These are phyloP conservation scores for Alectoria sarmentosa DNA, from an alignment of 495 filamentous ascomycete species.

Conservation along the genomic window DNA sequence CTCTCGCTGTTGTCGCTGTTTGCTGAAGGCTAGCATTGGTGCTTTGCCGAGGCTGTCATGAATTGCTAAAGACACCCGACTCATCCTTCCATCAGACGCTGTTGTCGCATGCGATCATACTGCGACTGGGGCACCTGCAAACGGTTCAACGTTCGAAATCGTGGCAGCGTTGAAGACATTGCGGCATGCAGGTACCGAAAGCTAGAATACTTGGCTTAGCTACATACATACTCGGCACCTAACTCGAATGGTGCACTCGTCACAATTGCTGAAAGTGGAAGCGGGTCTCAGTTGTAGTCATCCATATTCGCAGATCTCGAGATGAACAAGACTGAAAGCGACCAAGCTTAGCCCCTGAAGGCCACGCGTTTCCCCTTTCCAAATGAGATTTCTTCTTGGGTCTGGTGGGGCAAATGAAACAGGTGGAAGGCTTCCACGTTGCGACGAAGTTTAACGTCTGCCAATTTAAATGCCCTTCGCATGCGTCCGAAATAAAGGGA, in stretches of 20 bases:
- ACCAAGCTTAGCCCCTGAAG: neutral
- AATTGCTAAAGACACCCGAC: neutral
- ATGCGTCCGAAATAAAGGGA: neutral
- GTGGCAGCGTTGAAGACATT: neutral
- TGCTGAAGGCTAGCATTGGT: neutral
- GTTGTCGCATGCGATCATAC: neutral
- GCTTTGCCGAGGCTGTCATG: neutral
- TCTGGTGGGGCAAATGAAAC: neutral
- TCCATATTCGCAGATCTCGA: neutral
- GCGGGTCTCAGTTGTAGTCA: neutral
- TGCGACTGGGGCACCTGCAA: neutral
- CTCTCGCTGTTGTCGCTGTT: neutral
- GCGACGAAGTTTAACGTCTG: neutral
- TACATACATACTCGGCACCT: neutral
- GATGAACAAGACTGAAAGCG: neutral
- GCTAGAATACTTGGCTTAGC: neutral
- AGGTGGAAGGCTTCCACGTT: neutral
- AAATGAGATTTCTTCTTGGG: too few species aligned
- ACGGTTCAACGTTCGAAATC: neutral
- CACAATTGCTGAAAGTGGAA: neutral
- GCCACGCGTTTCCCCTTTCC: neutral
- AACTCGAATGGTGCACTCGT: neutral
- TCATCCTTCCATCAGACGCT: neutral
- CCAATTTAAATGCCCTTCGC: neutral
- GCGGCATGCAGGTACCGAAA: neutral